Base-by-base conservation (phyloP, 2,329 filamentous ascomycete genomes). In the Myriangium duriaei region DNA sequence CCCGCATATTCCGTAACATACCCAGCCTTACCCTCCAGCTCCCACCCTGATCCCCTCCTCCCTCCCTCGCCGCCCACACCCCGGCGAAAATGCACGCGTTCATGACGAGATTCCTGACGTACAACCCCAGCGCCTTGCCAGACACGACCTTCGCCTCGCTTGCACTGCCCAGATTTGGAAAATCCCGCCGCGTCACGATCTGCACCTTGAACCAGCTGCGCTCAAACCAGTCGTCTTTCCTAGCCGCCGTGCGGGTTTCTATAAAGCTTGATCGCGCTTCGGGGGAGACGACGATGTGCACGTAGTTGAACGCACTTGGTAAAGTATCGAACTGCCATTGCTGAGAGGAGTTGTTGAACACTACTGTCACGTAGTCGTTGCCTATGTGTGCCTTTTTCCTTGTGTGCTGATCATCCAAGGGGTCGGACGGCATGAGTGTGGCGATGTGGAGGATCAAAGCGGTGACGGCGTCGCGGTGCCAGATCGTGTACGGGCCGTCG, bases 351-450 rank as follows among this genome's bases (percentile, higher is more conserved):
- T 93, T 85, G 57, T 98, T 98, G 69, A 92, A 98, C 41, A 98
- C 80, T 49, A 98, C 93, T 55, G 94, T 96, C 54, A 98, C 91
- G 57, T 84, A 93, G 58, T 96, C 91, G 54, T 98, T 98, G 41
- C 91, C 91, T 43, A 96, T 91, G 53, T 96, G 92, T 2, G 78
- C 72, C 61, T 98, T 98, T 65, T 98, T 98, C 56, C 76, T 71
- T 29, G 46, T 48, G 15, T 80, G 85, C 44, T 75, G 71, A 7
- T 80, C 74, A 50, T 94, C 86, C 18, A 74, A 70, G 11, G 79
- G 64, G 53, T 92, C 74, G 7, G 85, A 94, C 1, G 91, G 91
- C 91, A 98, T 98, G 69, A 96, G 86, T 3, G 88, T 98, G 4
- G 83, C 85, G 39, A 96, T 79, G 55, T 96, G 91, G 59, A 92